Base-by-base conservation (phyloP, 2,329 filamentous ascomycete species). In the Pseudopyricularia cyperi region DNA sequence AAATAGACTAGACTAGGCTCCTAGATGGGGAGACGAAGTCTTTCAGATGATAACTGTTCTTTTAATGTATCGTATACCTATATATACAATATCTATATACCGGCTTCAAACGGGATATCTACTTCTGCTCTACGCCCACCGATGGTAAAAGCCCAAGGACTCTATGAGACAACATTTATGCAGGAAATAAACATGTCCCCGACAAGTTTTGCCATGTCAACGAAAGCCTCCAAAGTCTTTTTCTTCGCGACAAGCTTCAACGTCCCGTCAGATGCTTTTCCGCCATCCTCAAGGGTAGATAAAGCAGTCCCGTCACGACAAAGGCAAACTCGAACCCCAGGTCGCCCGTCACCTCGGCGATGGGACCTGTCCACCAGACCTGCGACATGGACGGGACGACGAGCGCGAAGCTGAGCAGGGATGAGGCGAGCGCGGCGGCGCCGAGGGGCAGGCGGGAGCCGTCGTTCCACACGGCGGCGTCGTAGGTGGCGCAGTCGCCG, bases 281-380 rank as follows among this genome's bases (percentile, higher is more conserved):
- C 1, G 66, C 30, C 58, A 59, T 62, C 47, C 67, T 61, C 34
- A 72, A 55, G 3, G 70, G 70, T 22, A 68, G 55, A 55, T 74
- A 74, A 22, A 68, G 60, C 15, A 72, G n/a, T 1, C 59, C 64
- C 2, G 68, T 66, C 17, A 71, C 58, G 4, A 69, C 56, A 55
- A 73, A 70, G 12, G 70, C 70, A 52, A 68, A 54, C 55, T 72
- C 70, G 51, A 74, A 73, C 2, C 71, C 71, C 35, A 74, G 63
- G 56, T 74, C 71, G 3, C 71, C 71, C 12, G 71, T 68, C 7
- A 58, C 65, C 55, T 59, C 53, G 3, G 69, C 71, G 46, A 74
- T 66, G 3, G 71, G 69, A 7, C 71, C 71, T 3, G 63, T 63
- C 52, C 63, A 73, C 68, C 69, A 72, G 7, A 65, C 65, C 54